Conservation (phyloP, 2,329 filamentous ascomycete species). For the Arthrobotrys sinensis region DNA sequence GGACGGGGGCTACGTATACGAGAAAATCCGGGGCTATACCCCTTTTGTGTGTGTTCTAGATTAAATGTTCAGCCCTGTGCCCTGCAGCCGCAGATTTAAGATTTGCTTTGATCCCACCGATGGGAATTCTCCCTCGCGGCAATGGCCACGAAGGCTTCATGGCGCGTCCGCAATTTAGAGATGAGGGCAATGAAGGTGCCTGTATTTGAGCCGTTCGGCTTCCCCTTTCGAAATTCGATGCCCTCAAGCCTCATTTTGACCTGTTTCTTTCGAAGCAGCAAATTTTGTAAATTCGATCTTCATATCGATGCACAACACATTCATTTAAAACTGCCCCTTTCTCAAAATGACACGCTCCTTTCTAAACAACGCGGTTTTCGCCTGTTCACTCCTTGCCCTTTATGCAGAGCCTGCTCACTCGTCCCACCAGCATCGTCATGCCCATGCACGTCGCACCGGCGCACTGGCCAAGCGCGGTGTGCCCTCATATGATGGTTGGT, state of each 20-base stretch:
- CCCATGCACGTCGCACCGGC: constrained; percentile 4
- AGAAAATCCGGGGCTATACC: not conserved
- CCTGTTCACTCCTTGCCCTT: constrained; percentile 27
- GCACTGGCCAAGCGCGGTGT: constrained; percentile 19
- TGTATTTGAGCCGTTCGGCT: not conserved
- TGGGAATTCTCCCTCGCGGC: not conserved
- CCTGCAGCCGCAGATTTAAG: constrained; percentile 18
- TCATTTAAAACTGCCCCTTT: constrained; percentile 33
- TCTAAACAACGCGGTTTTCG: constrained; percentile 42
- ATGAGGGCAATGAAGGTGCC: not conserved
- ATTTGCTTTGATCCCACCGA: not conserved
- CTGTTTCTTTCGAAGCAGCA: constrained; percentile 2
- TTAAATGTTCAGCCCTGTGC: constrained; percentile 21
- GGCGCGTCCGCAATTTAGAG: not conserved
- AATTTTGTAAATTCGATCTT: constrained; percentile 9
- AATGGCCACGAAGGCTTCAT: not conserved
- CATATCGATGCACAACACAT: constrained; percentile 22
- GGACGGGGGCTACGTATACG: not conserved
- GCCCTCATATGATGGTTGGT: constrained; percentile 43
- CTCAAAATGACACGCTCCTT: constrained; percentile 56
- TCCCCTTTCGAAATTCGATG: not conserved
- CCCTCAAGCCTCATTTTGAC: not conserved
- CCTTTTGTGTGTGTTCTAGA: constrained; percentile 3
- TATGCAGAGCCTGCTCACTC: constrained; percentile 4
- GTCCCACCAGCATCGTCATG: constrained; percentile 26